Evolutionary conservation across 192 early-diverging fungal species (phyloP), one percentile per base, ranked within the genome.

Genomic region (Umbelopsis sp.): DNA sequence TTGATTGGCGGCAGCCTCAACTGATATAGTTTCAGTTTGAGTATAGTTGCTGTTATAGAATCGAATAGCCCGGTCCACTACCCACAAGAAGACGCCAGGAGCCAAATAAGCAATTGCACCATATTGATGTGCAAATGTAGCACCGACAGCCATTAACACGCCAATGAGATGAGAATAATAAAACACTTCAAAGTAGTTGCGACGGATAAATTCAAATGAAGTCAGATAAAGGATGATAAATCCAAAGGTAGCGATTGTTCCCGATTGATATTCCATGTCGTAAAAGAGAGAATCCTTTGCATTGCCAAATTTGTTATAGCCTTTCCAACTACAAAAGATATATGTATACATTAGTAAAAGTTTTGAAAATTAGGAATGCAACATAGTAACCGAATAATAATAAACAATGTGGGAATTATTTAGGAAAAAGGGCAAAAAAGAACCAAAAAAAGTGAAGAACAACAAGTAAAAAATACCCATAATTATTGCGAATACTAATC

Each of bases 111-210:
- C 2, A 15, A 75, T 53, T 27, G 72, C 77, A 3, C 35, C 37
- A 9, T 46, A 27, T 51, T 80, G 67, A 46, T 83, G 81, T 13
- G 71, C 53, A 46, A 66, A 67, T 37, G 68, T 68, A 65, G 70
- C 71, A 13, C 67, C 67, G 2, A 78, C 35, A 22, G 69, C 69
- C n/a, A 75, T 41, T 1, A 80, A 12, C 11, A 83, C 71, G 15
- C 74, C 78, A 65, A 71, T 65, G 51, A 83, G 48, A 51, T 83
- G 81, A 50, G 68, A 69, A 64, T 74, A 77, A 22, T 78, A 83
- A 68, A 83, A 83, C 2, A 76, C 15, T 46, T 83, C 81, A 74
- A 80, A 83, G 47, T 47, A 61, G 15, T 55, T 37, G 21, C 81
- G 75, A 47, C 81, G 78, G 35, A 83, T 53, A 30, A 67, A 72